These are phyloP conservation scores for Spatholobus suberectus DNA, from an alignment of 306 rosid genomes.

Conservation along the genomic window DNA sequence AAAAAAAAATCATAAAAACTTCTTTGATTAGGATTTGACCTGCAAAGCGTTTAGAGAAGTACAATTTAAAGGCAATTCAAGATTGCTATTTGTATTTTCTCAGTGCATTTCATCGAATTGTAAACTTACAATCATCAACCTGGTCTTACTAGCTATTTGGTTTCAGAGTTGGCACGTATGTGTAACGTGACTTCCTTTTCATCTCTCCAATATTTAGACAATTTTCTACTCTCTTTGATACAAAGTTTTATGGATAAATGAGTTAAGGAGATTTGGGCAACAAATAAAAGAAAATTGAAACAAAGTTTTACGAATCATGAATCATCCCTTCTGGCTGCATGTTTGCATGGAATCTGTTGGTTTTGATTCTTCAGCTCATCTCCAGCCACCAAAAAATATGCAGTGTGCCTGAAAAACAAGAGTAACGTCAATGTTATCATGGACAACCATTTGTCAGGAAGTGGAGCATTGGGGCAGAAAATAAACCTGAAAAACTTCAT, in stretches of 20 bases:
- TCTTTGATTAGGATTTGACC: not conserved
- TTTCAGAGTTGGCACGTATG: not conserved
- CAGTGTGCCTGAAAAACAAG: conserved; percentile 72
- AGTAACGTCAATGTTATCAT: not conserved
- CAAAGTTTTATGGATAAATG: conserved; percentile 9
- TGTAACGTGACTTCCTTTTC: not conserved
- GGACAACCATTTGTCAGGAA: not conserved
- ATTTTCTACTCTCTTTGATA: not conserved
- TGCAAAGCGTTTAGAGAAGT: not conserved
- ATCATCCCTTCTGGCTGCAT: conserved; percentile 52
- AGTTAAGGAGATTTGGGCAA: not conserved
- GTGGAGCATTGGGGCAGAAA: not conserved
- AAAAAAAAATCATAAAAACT: not conserved
- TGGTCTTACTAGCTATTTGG: not conserved
- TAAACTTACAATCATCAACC: not conserved
- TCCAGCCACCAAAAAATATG: conserved; percentile 93
- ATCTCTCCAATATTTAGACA: not conserved
- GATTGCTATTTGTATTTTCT: not conserved
- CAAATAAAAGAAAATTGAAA: not conserved
- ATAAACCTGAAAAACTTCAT: conserved; percentile 77
- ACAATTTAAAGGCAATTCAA: conserved; percentile 5
- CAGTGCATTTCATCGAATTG: not conserved
- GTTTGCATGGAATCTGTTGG: conserved; percentile 60
- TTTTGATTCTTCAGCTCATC: conserved; percentile 73
- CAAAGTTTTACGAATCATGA: conserved; percentile 8